These are phyloP conservation scores for Leishmania gerbilli DNA, from an alignment of 208 protist genomes.

Conservation along the genomic window DNA sequence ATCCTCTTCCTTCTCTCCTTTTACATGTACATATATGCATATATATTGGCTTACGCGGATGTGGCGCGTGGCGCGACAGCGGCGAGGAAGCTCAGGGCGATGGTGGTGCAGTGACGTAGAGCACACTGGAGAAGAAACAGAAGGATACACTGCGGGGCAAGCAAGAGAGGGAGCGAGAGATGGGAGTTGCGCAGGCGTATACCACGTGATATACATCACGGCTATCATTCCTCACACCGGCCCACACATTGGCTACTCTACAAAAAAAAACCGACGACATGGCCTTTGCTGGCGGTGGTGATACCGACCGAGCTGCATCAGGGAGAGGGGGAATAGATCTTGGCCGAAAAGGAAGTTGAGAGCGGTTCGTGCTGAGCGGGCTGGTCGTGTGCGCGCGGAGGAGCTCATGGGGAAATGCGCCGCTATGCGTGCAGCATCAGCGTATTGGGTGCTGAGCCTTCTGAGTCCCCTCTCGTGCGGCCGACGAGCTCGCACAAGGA, in stretches of 20 bases:
- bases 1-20: neutral
- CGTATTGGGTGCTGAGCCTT: neutral
- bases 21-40: neutral
- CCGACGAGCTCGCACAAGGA: neutral
- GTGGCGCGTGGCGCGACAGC: neutral
- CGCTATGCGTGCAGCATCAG: neutral
- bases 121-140: neutral
- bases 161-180: neutral
- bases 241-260: neutral
- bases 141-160: neutral
- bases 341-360: neutral
- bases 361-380: neutral
- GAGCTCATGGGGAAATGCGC: neutral
- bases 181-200: neutral
- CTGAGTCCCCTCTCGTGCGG: neutral
- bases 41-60: neutral
- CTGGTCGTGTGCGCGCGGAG: neutral
- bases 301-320: neutral
- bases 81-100: neutral
- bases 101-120: neutral
- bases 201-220: neutral
- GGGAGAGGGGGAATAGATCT: neutral
- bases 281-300: neutral
- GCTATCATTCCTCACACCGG: neutral
- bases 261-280: neutral